These are phyloP conservation scores for Zygosaccharomyces gambellarensis DNA, from an alignment of 805 yeast species.

Conservation along the genomic window DNA sequence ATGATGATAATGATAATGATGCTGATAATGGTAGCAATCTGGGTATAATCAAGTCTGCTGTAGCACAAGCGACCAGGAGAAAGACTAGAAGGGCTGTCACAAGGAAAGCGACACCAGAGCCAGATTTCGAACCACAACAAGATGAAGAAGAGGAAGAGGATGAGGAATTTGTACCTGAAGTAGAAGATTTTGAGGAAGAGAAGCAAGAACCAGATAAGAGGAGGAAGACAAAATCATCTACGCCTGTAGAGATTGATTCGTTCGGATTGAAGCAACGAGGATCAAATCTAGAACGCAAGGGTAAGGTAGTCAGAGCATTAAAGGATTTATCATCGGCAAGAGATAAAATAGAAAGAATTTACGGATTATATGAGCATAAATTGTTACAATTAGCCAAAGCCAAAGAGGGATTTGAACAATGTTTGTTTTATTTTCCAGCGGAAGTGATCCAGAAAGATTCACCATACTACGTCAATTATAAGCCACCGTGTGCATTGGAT, in stretches of 20 bases:
- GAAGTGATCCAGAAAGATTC: constrained; percentile 25
- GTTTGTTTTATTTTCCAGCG: constrained; percentile 42
- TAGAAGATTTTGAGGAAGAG: constrained; percentile 3
- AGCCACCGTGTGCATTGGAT: constrained; percentile 15
- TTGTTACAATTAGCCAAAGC: constrained; percentile 41
- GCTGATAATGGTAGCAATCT: neutral
- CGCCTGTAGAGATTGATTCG: neutral
- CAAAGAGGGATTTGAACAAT: constrained; percentile 47
- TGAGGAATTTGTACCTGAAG: constrained; percentile 14
- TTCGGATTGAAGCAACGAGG: constrained; percentile 6
- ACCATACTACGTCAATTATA: constrained; percentile 19
- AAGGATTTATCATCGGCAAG: constrained; percentile 37
- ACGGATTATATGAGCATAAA: constrained; percentile 46
- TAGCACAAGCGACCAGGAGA: constrained; percentile 7
- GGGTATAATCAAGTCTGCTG: constrained; percentile 12
- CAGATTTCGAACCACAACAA: neutral
- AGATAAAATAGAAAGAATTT: constrained; percentile 41
- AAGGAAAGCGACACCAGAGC: neutral
- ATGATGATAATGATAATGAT: neutral
- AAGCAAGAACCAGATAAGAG: constrained; percentile 8
- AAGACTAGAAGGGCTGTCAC: constrained; percentile 16
- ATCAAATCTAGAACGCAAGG: constrained; percentile 21
- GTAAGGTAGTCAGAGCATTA: constrained; percentile 24
- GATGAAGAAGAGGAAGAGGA: constrained; percentile 11
- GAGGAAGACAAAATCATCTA: constrained; percentile 8